Evolutionary conservation across 495 filamentous ascomycete species (phyloP), one percentile per base, ranked within the genome.

Genomic region (Podospora comata): DNA sequence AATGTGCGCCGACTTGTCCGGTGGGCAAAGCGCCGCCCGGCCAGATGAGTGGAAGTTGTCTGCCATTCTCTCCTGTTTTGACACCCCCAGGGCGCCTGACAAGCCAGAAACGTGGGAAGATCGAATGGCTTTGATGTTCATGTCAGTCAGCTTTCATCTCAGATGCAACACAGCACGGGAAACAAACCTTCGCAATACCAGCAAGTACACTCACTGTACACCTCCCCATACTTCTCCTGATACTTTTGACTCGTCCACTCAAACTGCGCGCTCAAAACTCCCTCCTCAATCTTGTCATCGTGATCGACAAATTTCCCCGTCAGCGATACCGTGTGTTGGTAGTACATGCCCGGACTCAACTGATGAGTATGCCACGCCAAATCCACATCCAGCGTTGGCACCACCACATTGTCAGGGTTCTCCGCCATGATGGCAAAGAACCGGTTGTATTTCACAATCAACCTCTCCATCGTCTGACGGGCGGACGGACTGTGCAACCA

Each of bases 361-460:
- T 89, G 82, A 71, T 88, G 86, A 0, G 86, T 88, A 72, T 91
- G 88, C 92, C 93, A 97, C 7, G 87, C 92, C 0, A 96, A 80
- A 75, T 96, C 93, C n/a, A 96, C 85, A 69, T 96, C 93, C 2
- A 96, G 81, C 15, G 93, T 96, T 3, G 93, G 93, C 0, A 96
- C 92, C 0, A 86, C 87, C 55, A 86, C 82, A 15, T 86, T 74
- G 1, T 72, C 67, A 0, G 85, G 62, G 72, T 92, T 77, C 1
- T 67, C 58, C 0, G 73, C 72, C 77, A 96, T 91, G 70, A 96
- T 89, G 0, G 66, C 20, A 44, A 92, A 82, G 80, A 93, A 96
- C 13, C 88, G 82, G 16, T 71, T 58, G 74, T 96, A 96, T 73
- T 94, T 94, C 2, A 68, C 77, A 23, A 92, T 78, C 0, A 92